phyloP scores from a whole-genome alignment of 106 monocot genomes.

The Vanilla planifolia region DNA sequence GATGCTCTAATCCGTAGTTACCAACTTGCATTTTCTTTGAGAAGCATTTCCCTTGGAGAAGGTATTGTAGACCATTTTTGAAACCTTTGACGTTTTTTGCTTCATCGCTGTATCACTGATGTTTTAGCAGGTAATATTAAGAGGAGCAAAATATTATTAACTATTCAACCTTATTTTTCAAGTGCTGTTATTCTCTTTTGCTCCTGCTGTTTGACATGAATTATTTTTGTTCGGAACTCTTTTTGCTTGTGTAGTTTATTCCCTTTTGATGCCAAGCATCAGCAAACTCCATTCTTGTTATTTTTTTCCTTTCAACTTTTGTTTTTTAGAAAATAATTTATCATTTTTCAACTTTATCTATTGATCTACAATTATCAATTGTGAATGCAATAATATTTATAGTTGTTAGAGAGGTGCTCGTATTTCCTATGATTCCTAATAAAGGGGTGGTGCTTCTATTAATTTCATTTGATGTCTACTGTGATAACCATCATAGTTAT shows the following conservation, averaged over 20 bases:
- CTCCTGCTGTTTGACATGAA: neutral
- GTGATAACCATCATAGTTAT: too few relatives aligned
- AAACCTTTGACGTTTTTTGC: neutral
- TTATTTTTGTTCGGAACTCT: neutral
- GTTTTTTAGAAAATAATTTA: neutral
- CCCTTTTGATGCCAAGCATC: neutral
- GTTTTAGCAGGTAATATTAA: neutral
- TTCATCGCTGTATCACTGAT: neutral
- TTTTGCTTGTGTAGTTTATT: neutral
- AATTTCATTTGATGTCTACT: too few relatives aligned
- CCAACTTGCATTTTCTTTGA: conserved; percentile 88
- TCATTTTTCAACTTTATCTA: neutral
- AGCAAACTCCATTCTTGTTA: neutral
- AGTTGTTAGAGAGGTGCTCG: too few relatives aligned
- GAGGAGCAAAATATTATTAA: neutral
- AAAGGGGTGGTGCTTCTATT: too few relatives aligned
- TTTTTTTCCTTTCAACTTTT: neutral
- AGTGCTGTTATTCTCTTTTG: neutral
- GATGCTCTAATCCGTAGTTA: conserved; percentile 68
- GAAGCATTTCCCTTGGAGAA: conserved; percentile 48
- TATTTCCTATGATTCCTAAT: too few relatives aligned
- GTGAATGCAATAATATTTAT: too few relatives aligned
- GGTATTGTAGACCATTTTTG: conserved; percentile 22
- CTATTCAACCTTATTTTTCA: neutral
- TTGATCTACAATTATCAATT: too few relatives aligned